Conservation (phyloP, 2,329 filamentous ascomycete species). For the Boeremia exigua region DNA sequence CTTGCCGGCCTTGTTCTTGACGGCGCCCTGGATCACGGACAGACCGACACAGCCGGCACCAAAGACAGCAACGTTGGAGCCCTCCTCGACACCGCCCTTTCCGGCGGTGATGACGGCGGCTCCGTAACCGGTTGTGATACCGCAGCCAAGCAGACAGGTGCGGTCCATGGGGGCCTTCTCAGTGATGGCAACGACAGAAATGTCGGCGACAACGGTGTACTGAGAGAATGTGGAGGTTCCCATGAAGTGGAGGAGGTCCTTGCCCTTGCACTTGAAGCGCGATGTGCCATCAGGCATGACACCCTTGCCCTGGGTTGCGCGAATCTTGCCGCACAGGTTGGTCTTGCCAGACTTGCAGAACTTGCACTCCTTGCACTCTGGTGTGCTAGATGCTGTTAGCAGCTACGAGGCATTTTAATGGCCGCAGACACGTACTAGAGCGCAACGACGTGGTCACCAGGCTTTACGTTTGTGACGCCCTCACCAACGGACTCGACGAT, state of each 20-base stretch:
- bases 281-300: slow-evolving; percentile 97
- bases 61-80: slow-evolving; percentile 88
- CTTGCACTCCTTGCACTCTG: slow-evolving; percentile 97
- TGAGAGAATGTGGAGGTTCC: slow-evolving; percentile 98
- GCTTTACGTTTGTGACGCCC: slow-evolving; percentile 92
- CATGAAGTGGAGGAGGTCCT: slow-evolving; percentile 98
- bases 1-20: slow-evolving; percentile 78
- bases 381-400: slow-evolving; percentile 68
- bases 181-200: slow-evolving; percentile 94
- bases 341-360: slow-evolving; percentile 99
- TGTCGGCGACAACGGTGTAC: slow-evolving; percentile 98
- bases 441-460: slow-evolving; percentile 79
- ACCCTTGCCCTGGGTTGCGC: slow-evolving; percentile 92
- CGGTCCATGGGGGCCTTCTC: slow-evolving; percentile 92
- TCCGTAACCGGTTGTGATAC: slow-evolving; percentile 98
- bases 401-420: background rate
- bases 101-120: slow-evolving; percentile 92
- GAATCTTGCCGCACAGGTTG: slow-evolving; percentile 98
- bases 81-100: slow-evolving; percentile 72
- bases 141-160: slow-evolving; percentile 93
- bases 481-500: slow-evolving; percentile 71
- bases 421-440: slow-evolving; percentile 48
- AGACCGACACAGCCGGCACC: slow-evolving; percentile 96
- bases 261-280: slow-evolving; percentile 92
- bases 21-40: slow-evolving; percentile 91